Conservation (phyloP, 495 filamentous ascomycete species). For the Xylaria cubensis region DNA sequence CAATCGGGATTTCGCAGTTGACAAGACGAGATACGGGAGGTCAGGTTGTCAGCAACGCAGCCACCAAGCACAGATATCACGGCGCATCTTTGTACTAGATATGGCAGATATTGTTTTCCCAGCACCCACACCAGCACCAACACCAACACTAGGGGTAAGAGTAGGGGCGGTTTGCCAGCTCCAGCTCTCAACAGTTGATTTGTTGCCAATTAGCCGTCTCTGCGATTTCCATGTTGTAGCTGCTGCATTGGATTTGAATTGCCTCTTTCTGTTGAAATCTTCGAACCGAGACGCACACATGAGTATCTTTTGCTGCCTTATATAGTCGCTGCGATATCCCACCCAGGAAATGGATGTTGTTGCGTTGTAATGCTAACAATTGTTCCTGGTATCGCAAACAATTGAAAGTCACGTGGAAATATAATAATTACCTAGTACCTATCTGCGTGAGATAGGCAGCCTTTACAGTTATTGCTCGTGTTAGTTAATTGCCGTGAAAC, state of each 20-base stretch:
- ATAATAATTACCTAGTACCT: background rate
- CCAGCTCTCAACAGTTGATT: conserved; percentile 5
- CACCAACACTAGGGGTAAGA: background rate
- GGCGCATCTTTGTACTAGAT: conserved; percentile 25
- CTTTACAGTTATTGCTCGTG: background rate
- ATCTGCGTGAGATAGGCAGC: background rate
- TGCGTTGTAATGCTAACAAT: background rate
- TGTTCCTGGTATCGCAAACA: background rate
- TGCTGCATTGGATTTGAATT: background rate
- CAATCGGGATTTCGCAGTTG: conserved; percentile 5
- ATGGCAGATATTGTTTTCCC: conserved; percentile 16
- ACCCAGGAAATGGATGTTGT: background rate
- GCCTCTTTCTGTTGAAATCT: background rate
- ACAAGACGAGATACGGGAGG: conserved; percentile 7
- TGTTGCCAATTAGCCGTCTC: background rate
- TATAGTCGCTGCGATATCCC: background rate
- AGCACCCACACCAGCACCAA: background rate
- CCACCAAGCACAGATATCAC: conserved; percentile 21
- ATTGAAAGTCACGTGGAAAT: background rate
- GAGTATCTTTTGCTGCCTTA: background rate
- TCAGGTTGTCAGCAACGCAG: conserved; percentile 13
- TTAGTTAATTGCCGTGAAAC: background rate
- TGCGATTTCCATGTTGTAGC: background rate
- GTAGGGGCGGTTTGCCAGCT: background rate
- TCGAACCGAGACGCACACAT: background rate